A percentile compares a stretch with the other conserved stretches of the same genome.
phyloP scores from a whole-genome alignment of 1,284 basidiomycete genomes.

The Ustilago bromivora region DNA sequence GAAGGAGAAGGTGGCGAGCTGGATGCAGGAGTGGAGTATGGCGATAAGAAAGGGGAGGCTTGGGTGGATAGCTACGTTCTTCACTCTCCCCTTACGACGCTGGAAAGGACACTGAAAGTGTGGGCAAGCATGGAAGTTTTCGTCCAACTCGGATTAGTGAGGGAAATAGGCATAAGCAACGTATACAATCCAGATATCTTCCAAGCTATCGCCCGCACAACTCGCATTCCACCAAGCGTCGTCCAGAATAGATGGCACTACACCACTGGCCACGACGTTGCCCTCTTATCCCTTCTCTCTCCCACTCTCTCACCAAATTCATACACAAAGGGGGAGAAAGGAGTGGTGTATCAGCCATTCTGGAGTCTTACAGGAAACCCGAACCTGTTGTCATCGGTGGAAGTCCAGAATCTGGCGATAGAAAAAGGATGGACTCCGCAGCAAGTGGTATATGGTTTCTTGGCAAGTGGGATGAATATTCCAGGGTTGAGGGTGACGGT shows the following conservation, averaged over 20 bases:
- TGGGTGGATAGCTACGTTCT: conserved; percentile 65
- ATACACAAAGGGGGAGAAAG: conserved; percentile 14
- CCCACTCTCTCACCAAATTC: conserved; percentile 62
- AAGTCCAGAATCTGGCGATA: conserved; percentile 49
- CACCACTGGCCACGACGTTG: conserved; percentile 66
- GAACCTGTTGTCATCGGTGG: conserved; percentile 38
- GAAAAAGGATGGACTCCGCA: conserved; percentile 48
- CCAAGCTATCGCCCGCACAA: conserved; percentile 40
- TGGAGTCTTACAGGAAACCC: conserved; percentile 67
- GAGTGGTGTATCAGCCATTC: conserved; percentile 64
- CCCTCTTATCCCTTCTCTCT: conserved; percentile 57
- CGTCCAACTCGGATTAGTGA: conserved; percentile 56
- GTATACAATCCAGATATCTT: conserved; percentile 66
- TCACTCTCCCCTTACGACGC: conserved; percentile 59
- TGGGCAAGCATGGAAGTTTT: conserved; percentile 64
- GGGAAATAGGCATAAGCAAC: conserved; percentile 61
- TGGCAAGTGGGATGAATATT: conserved; percentile 57
- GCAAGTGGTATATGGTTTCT: conserved; percentile 62
- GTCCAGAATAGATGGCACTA: conserved; percentile 68
- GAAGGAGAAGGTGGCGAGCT: conserved; percentile 10
- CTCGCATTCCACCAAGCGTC: conserved; percentile 48
- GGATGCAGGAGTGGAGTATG: conserved; percentile 41
- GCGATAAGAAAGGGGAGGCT: conserved; percentile 36
- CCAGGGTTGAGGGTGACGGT: conserved; percentile 55
- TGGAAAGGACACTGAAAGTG: conserved; percentile 61